phyloP scores from a whole-genome alignment of 352 stramenopile genomes.

The Phytophthora sp. region DNA sequence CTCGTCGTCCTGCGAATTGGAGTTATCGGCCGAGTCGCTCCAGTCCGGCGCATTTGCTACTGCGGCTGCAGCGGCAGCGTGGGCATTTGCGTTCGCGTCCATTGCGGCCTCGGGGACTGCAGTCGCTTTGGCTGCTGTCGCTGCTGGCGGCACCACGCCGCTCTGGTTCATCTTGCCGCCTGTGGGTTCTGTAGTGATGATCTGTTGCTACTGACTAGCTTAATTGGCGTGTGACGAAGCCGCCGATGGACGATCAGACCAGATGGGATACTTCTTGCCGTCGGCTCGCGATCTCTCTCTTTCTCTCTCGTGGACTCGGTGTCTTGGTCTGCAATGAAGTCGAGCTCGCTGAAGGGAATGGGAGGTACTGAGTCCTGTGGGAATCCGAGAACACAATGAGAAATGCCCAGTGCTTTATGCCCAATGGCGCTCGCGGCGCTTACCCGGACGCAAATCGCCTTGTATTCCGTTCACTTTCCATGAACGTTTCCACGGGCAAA shows the following conservation, averaged over 20 bases:
- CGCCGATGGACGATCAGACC: neutral
- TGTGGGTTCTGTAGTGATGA: neutral
- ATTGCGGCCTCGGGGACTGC: slow-evolving; percentile 5
- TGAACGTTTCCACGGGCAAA: slow-evolving; percentile 39
- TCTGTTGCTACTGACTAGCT: slow-evolving; percentile 9
- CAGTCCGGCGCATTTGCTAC: slow-evolving; percentile 48
- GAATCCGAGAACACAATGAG: no score
- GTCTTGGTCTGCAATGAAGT: slow-evolving; percentile 1
- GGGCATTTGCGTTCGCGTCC: no score
- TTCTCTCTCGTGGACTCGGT: neutral
- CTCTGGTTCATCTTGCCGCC: slow-evolving; percentile 28
- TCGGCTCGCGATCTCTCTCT: slow-evolving; percentile 14
- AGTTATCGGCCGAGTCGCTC: slow-evolving; percentile 71
- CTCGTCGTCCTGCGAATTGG: slow-evolving; percentile 65
- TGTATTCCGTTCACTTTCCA: slow-evolving; percentile 42
- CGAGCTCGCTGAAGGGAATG: neutral
- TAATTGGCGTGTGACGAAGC: slow-evolving; percentile 11
- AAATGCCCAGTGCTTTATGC: slow-evolving; percentile 31
- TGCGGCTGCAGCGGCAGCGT: slow-evolving; percentile 9
- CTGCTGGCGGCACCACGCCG: slow-evolving; percentile 7
- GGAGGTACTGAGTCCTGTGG: no score
- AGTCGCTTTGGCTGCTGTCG: slow-evolving; percentile 2
- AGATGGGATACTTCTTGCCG: slow-evolving; percentile 18
- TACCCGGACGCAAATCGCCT: slow-evolving; percentile 35
- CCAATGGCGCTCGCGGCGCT: slow-evolving; percentile 16